A percentile compares a stretch with the other conserved stretches of the same genome.
Evolutionary conservation across 2,329 filamentous ascomycete genomes (phyloP).

Genomic region (Beauveria sp.): DNA sequence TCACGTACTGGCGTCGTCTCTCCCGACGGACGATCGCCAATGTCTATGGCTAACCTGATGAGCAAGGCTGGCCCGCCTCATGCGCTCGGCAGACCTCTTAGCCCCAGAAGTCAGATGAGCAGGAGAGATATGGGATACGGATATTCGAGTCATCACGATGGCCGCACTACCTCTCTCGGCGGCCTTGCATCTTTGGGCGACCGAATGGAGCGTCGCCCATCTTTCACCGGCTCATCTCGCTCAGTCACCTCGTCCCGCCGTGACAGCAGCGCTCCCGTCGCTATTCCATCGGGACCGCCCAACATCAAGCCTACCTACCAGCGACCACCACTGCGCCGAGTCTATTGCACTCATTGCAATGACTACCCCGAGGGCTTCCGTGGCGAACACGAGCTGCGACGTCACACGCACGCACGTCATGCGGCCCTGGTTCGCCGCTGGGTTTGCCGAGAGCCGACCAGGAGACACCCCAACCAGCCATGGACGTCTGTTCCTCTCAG

Average conservation of each 20-base stretch:
- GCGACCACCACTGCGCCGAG: constrained; percentile 56
- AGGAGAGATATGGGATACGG: not conserved
- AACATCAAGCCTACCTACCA: constrained; percentile 36
- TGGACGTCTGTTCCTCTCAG: constrained; percentile 39
- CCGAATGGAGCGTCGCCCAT: constrained; percentile 1
- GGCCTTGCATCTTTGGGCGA: not conserved
- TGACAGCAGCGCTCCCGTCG: constrained; percentile 6
- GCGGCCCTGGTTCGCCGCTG: constrained; percentile 47
- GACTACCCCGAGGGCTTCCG: constrained; percentile 82
- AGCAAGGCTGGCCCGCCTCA: not conserved
- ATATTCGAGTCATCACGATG: not conserved
- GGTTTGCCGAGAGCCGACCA: constrained; percentile 47
- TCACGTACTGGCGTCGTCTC: constrained; percentile 1
- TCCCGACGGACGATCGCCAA: not conserved
- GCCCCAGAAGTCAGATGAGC: constrained; percentile 1
- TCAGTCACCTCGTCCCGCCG: constrained; percentile 2
- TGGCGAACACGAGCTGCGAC: constrained; percentile 76
- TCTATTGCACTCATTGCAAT: constrained; percentile 70
- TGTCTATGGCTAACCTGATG: constrained; percentile 4
- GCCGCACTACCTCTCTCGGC: not conserved
- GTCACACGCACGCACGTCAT: constrained; percentile 56
- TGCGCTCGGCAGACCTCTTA: not conserved
- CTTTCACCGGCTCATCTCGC: not conserved
- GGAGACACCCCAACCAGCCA: constrained; percentile 26
- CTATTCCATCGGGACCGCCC: constrained; percentile 1